Evolutionary conservation across 305 asterid genomes (phyloP), one percentile per base, ranked within the genome.

Genomic region (Solanum hybrid): DNA sequence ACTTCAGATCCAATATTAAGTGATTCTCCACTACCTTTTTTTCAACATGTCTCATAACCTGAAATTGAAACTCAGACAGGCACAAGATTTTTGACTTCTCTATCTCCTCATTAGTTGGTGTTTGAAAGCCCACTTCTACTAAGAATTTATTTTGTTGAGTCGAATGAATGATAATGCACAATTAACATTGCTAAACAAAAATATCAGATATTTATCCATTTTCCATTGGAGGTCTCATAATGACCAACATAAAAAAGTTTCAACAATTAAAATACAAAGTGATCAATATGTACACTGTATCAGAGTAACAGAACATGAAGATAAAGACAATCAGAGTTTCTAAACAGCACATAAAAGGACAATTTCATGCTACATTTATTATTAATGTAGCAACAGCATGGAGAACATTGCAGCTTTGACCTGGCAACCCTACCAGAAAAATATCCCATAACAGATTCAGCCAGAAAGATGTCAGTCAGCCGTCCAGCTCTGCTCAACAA

Each of bases 401-500:
- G 42, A 51, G n/a, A 84, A 84, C 42, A 29, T 11, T 46, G 71
- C 60, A 56, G 86, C 75, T 88, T 31, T 9, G 17, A 77, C 46
- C 69, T 14, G 40, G 75, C 64, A 66, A n/a, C 27, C 89, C 72
- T 27, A 87, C 80, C 73, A 56, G 34, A 60, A 78, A 81, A 56
- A 88, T 77, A 64, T 76, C 37, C 37, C 11, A 4, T 9, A n/a
- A 36, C 24, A 69, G 85, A 46, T 81, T 51, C 36, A 46, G 35
- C 35, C 80, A 12, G 40, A 78, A 64, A 60, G 79, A 56, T 75
- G 34, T 88, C 56, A 89, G 84, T 89, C 90, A 38, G 90, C 88
- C 7, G 90, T 81, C 90, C 90, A 89, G 90, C 90, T 89, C 84
- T 89, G 87, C 73, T 89, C 90, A 34, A 89, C 90, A 37, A 89